Base-by-base conservation (phyloP, 2,329 filamentous ascomycete genomes). In the Paecilomyces variotii region DNA sequence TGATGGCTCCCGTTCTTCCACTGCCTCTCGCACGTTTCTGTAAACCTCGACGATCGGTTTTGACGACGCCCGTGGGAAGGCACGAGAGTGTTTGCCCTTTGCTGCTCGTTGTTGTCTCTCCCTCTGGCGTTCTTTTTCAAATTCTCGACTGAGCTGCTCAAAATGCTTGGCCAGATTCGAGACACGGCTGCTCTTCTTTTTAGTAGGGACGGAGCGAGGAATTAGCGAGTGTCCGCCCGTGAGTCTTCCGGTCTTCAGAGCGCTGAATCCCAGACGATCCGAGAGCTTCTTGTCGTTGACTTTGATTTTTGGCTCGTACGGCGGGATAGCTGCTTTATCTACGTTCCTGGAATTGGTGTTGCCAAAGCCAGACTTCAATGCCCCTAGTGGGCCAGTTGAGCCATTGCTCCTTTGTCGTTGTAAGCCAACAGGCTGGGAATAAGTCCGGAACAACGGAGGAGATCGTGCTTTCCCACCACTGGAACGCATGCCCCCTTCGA, bases 11-110 rank as follows among this genome's bases (percentile, higher is more conserved):
- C 84, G 84, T 69, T 96, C 91, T 65, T 91, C 88, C 10, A 97
- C 92, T 24, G 95, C 94, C 72, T 97, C 91, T 59, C 92, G 87
- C 3, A 96, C 90, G 72, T 96, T 91, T 64, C 90, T 89, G 71
- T 97, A 99, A 7, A 99, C 91, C 72, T 97, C 90, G 14, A 99
- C 92, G 60, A 95, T 93, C 5, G 94, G 92, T 67, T 92, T 94
- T n/a, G 93, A 95, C 19, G 91, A 92, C 49, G 91, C 90, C 63
- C 94, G 85, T 24, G 94, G 93, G 70, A 93, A 93, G 0, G 91
- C 90, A 61, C 92, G 84, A 12, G 90, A 90, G 71, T 85, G 84
- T 51, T 84, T 82, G 69, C 88, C 86, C 68, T 87, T 91, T 53
- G 90, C 89, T 27, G 90, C 89, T 60, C 90, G 68, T 71, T 91